A percentile compares a stretch with the other conserved stretches of the same genome.
These are phyloP conservation scores for Graphium sp. DNA, from an alignment of 2,329 filamentous ascomycete genomes.

Conservation along the genomic window DNA sequence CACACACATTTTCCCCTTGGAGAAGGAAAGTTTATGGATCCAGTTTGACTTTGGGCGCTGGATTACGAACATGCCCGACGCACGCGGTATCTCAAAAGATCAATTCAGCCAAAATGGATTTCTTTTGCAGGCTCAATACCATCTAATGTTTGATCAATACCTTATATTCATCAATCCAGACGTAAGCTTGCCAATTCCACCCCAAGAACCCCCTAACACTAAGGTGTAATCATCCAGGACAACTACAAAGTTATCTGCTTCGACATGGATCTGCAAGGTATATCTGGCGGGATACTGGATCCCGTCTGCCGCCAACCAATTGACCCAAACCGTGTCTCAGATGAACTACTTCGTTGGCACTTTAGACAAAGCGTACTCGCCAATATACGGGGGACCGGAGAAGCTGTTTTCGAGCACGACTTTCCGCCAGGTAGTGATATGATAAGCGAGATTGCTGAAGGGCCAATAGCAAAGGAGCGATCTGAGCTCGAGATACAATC, in stretches of 20 bases:
- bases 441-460: slow-evolving; percentile 11
- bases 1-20: slow-evolving; percentile 11
- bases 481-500: background rate
- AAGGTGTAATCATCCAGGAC: background rate
- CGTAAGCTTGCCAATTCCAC: background rate
- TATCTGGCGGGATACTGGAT: background rate
- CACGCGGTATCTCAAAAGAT: slow-evolving; percentile 6
- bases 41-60: slow-evolving; percentile 5
- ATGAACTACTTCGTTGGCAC: background rate
- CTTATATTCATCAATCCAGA: background rate
- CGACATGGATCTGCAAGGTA: background rate
- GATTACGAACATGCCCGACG: slow-evolving; percentile 1
- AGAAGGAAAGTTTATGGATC: slow-evolving; percentile 9
- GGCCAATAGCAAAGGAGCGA: slow-evolving; percentile 17
- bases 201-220: background rate
- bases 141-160: background rate
- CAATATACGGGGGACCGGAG: background rate
- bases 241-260: background rate
- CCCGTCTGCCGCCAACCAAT: background rate
- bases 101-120: too few species aligned
- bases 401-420: background rate
- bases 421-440: background rate
- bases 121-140: too few species aligned
- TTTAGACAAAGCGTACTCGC: background rate
- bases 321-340: background rate